These are phyloP conservation scores for Alternaria sp. DNA, from an alignment of 2,329 filamentous ascomycete genomes.

Conservation along the genomic window DNA sequence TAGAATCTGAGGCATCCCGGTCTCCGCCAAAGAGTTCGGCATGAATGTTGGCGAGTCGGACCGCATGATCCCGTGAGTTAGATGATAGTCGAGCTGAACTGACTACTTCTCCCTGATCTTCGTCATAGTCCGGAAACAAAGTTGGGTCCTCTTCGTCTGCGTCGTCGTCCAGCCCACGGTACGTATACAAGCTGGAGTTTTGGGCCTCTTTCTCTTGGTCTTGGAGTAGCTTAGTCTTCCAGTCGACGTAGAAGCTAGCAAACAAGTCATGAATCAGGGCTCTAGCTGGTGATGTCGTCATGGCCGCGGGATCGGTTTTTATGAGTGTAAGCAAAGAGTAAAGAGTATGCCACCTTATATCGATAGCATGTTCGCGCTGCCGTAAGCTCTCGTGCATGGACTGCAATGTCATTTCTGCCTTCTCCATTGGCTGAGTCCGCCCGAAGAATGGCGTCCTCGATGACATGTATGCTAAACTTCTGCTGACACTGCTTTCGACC, in stretches of 20 bases:
- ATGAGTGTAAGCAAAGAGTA: conserved; percentile 33
- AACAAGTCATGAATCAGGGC: conserved; percentile 69
- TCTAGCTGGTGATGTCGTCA: conserved; percentile 20
- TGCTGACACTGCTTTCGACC: conserved; percentile 17
- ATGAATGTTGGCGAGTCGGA: conserved; percentile 44
- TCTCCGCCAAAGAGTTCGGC: conserved; percentile 37
- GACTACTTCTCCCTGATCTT: conserved; percentile 52
- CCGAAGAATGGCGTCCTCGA: conserved; percentile 45
- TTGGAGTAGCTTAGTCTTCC: conserved; percentile 76
- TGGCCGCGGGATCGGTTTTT: conserved; percentile 26
- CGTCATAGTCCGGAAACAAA: conserved; percentile 80
- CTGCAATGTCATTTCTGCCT: conserved; percentile 23
- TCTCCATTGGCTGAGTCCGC: conserved; percentile 11
- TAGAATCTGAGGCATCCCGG: conserved; percentile 23
- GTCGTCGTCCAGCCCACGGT: conserved; percentile 80
- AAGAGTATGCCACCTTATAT: conserved; percentile 47
- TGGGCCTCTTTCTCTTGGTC: conserved; percentile 78
- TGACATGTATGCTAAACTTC: conserved; percentile 34
- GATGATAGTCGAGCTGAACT: conserved; percentile 6
- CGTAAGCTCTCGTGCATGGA: conserved; percentile 27
- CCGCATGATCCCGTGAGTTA: conserved; percentile 41
- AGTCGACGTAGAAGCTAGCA: conserved; percentile 76
- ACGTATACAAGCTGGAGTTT: conserved; percentile 80
- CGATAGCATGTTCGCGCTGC: conserved; percentile 28
- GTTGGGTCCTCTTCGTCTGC: conserved; percentile 77